Evolutionary conservation across 202 grass and related monocot genomes (phyloP), one percentile per base, ranked within the genome.

Genomic region (Eragrostis tef): DNA sequence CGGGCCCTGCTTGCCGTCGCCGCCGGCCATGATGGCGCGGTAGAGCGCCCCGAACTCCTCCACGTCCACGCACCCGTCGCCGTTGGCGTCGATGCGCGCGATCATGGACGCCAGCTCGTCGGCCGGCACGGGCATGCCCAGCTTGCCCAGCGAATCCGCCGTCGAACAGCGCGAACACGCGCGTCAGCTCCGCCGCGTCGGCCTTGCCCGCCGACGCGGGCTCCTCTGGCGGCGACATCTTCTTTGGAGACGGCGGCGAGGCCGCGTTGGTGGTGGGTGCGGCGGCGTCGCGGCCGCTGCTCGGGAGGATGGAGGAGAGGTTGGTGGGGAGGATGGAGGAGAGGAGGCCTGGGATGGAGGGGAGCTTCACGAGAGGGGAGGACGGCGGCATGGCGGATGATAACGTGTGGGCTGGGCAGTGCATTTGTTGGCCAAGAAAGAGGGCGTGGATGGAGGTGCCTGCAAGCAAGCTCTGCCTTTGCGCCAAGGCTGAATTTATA

Each of bases 161-260:
- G 76, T 98, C 95, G 70, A 98, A 94, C 92, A 94, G 89, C 83
- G 86, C 90, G 86, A 98, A 98, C 41, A 98, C 82, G n/a, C 85
- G 86, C 90, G 88, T 79, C 79, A 93, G 82, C 79, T 94, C 95
- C 43, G 86, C 46, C n/a, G 84, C 57, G 52, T 92, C 87, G 1
- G 64, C 73, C 71, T 86, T 64, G 34, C 4, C 43, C 22, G 15
- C 46, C 39, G 65, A 77, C 6, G 75, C 52, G 50, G 14, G 43
- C 34, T 44, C 16, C 24, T 46, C 0, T 19, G 79, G 25, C 6
- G 86, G 52, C 7, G 64, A 52, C 81, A 77, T 77, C 87, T 77
- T 75, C 86, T 52, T 81, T 34, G 87, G 78, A 61, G 53, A 42
- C 16, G 77, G 22, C 0, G 78, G 64, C 71, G 72, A 10, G 13